These are phyloP conservation scores for Didymella pomorum DNA, from an alignment of 2,329 filamentous ascomycete species.

Conservation along the genomic window DNA sequence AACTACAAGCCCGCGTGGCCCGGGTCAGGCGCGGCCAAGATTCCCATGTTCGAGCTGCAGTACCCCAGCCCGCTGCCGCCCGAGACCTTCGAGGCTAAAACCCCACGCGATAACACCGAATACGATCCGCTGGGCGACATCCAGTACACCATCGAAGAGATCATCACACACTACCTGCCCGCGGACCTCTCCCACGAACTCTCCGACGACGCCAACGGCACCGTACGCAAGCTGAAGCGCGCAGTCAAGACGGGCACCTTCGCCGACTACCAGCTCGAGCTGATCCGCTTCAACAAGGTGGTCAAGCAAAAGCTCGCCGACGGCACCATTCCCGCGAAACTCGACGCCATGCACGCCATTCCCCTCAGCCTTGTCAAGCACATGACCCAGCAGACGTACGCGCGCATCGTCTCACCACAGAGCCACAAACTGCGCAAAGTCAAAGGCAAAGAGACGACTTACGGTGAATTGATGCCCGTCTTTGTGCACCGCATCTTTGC, in stretches of 20 bases:
- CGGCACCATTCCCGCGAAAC: constrained; percentile 74
- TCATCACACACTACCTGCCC: constrained; percentile 77
- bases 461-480: constrained; percentile 87
- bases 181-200: constrained; percentile 72
- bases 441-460: constrained; percentile 90
- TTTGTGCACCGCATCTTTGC: constrained; percentile 86
- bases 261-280: constrained; percentile 73
- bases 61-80: constrained; percentile 79
- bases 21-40: constrained; percentile 47
- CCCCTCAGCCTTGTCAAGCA: constrained; percentile 73
- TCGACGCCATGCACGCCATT: constrained; percentile 73
- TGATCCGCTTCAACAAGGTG: constrained; percentile 79
- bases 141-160: constrained; percentile 69
- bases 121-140: constrained; percentile 73
- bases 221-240: constrained; percentile 78
- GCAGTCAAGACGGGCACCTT: constrained; percentile 73
- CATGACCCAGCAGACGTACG: constrained; percentile 87
- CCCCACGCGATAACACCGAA: constrained; percentile 37
- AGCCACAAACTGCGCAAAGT: constrained; percentile 86
- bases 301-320: constrained; percentile 71
- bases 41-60: constrained; percentile 71
- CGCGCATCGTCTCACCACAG: constrained; percentile 88
- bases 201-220: constrained; percentile 74
- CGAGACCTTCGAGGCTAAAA: constrained; percentile 61
- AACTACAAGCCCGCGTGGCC: constrained; percentile 63